A percentile compares a stretch with the other conserved stretches of the same genome.
phyloP scores from a whole-genome alignment of 2,329 filamentous ascomycete genomes.

The Trichoderma arundinaceum region DNA sequence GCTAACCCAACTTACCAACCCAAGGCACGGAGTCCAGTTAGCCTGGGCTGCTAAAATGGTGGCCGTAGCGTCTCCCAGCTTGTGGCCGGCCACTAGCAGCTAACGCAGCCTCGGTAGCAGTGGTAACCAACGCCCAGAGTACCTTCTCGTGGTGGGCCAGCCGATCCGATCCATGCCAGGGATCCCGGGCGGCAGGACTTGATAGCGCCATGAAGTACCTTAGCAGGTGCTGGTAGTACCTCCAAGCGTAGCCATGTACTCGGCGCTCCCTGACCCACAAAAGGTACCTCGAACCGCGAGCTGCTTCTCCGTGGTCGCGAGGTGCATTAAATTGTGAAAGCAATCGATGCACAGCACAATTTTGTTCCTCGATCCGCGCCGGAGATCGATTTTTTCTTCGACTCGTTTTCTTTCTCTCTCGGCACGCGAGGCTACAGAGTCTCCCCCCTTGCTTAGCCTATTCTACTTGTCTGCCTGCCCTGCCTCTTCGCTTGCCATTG shows the following conservation, averaged over 20 bases:
- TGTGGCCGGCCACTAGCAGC: not conserved
- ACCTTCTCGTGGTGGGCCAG: not conserved
- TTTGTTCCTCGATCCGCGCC: too few relatives aligned
- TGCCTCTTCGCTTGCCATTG: not conserved
- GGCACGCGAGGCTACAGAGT: not conserved
- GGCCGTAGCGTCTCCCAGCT: not conserved
- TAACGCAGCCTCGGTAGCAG: not conserved
- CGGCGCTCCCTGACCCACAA: too few relatives aligned
- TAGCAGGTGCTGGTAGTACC: not conserved
- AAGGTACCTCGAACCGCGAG: too few relatives aligned
- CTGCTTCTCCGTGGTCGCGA: too few relatives aligned
- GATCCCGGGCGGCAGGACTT: not conserved
- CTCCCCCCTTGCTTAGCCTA: not conserved
- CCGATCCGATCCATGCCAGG: conserved; percentile 27
- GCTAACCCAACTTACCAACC: too few relatives aligned
- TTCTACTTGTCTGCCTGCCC: not conserved
- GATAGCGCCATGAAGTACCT: not conserved
- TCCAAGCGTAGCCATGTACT: too few relatives aligned
- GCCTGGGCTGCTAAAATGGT: conserved; percentile 6
- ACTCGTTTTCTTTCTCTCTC: not conserved
- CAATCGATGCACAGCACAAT: too few relatives aligned
- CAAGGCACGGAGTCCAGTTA: not conserved
- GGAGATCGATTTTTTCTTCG: not conserved
- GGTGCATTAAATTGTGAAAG: too few relatives aligned
- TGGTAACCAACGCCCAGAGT: not conserved